Evolutionary conservation across 176 grass and related monocot genomes (phyloP), one percentile per base, ranked within the genome.

Genomic region (Aegilops bicornis): DNA sequence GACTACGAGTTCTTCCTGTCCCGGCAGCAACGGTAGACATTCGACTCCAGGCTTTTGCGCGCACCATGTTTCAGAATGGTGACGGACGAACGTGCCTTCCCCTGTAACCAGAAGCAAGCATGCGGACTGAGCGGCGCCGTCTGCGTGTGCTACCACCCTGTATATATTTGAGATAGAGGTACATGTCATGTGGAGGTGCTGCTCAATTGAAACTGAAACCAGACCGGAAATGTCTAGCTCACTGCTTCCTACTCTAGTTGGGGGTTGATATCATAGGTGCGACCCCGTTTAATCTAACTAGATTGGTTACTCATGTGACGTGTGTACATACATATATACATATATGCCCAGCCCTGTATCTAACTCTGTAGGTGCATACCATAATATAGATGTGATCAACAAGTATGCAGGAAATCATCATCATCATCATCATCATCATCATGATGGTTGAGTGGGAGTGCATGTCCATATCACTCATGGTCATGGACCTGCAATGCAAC

Each of bases 1-100:
- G 96, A 98, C 35, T 96, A 88, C 2, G 90, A 92, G 69, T 98
- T 98, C 82, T 98, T 98, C 85, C 39, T 89, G 2, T 92, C 90
- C 20, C 82, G 96, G 47, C 35, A 52, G 69, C 56, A 59, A 59
- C 37, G 56, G 5, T 90, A 89, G 87, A 62, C 23, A 0, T 1
- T 1, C 10, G 40, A 10, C 24, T 8, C 17, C 2, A 20, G 17
- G 15, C 36, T 43, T 43, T 73, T 32, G 17, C 36, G n/a, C 8
- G 6, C 14, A 8, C 3, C 13, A 11, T 63, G 56, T 60, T 37
- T 25, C 58, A 24, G 22, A 42, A 20, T 0, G 4, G 23, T 4
- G 22, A 8, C 43, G 13, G 47, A 6, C 7, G 0, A 37, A 4
- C 13, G 9, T 19, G 1, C 29, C 29, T 35, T 54, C 24, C 35